phyloP scores from a whole-genome alignment of 371 early-diverging fungal genomes.

The Saksenaea oblongispora region DNA sequence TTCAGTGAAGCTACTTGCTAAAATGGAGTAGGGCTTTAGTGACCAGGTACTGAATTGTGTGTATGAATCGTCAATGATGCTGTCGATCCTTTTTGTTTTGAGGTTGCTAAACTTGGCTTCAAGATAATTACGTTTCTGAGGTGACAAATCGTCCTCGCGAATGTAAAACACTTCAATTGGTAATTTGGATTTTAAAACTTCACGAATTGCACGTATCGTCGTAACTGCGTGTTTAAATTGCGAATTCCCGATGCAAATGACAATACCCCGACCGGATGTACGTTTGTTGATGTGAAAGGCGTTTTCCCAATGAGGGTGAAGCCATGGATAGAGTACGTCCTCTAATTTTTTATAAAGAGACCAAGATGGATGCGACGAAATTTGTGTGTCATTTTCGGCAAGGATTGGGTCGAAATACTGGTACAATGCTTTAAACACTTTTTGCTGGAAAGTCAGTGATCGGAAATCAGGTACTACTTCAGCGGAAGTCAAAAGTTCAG shows the following conservation, averaged over 20 bases:
- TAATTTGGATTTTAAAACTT: constrained; percentile 47
- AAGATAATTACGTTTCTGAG: constrained; percentile 32
- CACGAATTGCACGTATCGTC: constrained; percentile 32
- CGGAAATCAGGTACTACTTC: constrained; percentile 32
- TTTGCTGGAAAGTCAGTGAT: constrained; percentile 29
- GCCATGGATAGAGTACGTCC: constrained; percentile 28
- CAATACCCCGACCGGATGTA: constrained; percentile 26
- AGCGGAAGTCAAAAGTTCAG: constrained; percentile 18
- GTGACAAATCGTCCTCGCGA: constrained; percentile 53
- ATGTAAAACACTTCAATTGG: constrained; percentile 70
- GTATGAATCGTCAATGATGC: constrained; percentile 35
- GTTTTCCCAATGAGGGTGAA: constrained; percentile 23
- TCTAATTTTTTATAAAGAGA: constrained; percentile 18
- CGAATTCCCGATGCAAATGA: constrained; percentile 30
- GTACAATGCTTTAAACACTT: constrained; percentile 39
- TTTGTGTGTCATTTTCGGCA: constrained; percentile 25
- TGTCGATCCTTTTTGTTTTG: constrained; percentile 40
- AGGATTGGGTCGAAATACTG: constrained; percentile 34
- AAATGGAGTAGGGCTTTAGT: constrained; percentile 59
- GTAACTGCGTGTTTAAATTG: constrained; percentile 32
- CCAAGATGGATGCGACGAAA: constrained; percentile 18
- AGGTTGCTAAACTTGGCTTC: constrained; percentile 29
- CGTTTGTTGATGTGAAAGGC: constrained; percentile 27
- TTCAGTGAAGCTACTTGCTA: constrained; percentile 59
- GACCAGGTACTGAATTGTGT: constrained; percentile 54